Evolutionary conservation across 2,329 filamentous ascomycete species (phyloP).

Genomic region (Nemania sp.): DNA sequence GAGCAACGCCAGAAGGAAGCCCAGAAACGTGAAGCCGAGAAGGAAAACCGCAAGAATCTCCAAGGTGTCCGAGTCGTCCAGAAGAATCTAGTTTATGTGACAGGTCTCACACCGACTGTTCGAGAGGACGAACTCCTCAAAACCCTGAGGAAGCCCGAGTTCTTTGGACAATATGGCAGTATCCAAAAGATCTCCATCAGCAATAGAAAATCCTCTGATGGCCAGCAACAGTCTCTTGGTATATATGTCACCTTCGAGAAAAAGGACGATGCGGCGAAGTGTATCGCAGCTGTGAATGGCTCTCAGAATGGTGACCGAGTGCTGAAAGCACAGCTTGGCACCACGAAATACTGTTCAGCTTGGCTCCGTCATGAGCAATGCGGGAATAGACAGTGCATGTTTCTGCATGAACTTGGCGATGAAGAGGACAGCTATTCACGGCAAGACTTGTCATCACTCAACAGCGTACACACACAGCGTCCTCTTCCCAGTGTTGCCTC

Average conservation of each 20-base stretch:
- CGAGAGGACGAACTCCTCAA: conserved; percentile 91
- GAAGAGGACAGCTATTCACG: conserved; percentile 96
- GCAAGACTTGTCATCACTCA: conserved; percentile 93
- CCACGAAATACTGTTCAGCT: conserved; percentile 97
- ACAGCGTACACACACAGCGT: conserved; percentile 81
- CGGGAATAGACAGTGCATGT: conserved; percentile 96
- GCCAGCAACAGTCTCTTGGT: conserved; percentile 83
- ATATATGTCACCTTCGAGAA: conserved; percentile 98
- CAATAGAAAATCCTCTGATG: conserved; percentile 80
- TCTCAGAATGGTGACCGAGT: conserved; percentile 88
- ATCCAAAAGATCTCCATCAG: conserved; percentile 99
- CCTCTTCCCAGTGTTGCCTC: conserved; percentile 59
- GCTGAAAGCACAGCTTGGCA: conserved; percentile 79
- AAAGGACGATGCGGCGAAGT: conserved; percentile 86
- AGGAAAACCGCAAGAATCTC: conserved; percentile 92
- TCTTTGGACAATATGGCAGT: conserved; percentile 97
- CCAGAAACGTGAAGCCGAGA: conserved; percentile 95
- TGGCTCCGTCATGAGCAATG: conserved; percentile 94
- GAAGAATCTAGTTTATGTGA: conserved; percentile 98
- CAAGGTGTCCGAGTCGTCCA: conserved; percentile 95
- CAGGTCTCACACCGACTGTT: conserved; percentile 87
- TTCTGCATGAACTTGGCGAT: conserved; percentile 96
- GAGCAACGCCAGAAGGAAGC: conserved; percentile 88
- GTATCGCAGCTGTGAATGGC: conserved; percentile 90
- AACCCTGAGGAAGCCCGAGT: conserved; percentile 86